Evolutionary conservation across 306 rosid species (phyloP), one percentile per base, ranked within the genome.

Genomic region (Myrica gale): DNA sequence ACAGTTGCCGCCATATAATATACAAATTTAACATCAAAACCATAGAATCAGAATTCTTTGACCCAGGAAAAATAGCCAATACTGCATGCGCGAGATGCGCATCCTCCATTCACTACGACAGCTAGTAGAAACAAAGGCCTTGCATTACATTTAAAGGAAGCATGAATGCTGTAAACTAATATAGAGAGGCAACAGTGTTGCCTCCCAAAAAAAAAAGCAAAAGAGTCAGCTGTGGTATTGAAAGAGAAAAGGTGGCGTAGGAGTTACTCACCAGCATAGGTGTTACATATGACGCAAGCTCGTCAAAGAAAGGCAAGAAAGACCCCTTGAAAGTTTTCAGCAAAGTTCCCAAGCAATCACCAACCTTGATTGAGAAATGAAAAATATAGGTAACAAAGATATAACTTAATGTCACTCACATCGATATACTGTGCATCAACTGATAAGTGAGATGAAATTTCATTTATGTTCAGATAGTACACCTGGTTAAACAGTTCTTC

Each of bases 401-500:
- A 5, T 42, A 10, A 21, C 65, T 58, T 58, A 58, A 58, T 58
- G 65, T 23, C 26, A 5, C 19, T n/a, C 41, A 66, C 47, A 66
- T 66, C 26, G 45, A 68, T 78, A 76, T 26, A 43, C n/a, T 68
- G 21, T 54, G 42, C 65, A 77, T 21, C 50, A 77, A 69, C 69
- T 26, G 57, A 66, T 41, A 66, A 71, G 7, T 68, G 44, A 56
- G 68, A 62, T 56, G 68, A 16, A 72, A 74, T 76, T 72, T 69
- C 45, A 63, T 46, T 54, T 50, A 74, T 50, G 17, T 68, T 44
- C 21, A 17, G 55, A 9, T 67, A 76, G 61, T 82, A 69, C 54
- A 95, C 98, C 89, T 90, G 96, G 80, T 95, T 96, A 83, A 95
- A 95, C 80, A 95, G 97, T 85, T 92, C 98, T 81, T 95, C 98